These are phyloP conservation scores for Fusarium drepaniforme DNA, from an alignment of 2,329 filamentous ascomycete genomes.

Conservation along the genomic window DNA sequence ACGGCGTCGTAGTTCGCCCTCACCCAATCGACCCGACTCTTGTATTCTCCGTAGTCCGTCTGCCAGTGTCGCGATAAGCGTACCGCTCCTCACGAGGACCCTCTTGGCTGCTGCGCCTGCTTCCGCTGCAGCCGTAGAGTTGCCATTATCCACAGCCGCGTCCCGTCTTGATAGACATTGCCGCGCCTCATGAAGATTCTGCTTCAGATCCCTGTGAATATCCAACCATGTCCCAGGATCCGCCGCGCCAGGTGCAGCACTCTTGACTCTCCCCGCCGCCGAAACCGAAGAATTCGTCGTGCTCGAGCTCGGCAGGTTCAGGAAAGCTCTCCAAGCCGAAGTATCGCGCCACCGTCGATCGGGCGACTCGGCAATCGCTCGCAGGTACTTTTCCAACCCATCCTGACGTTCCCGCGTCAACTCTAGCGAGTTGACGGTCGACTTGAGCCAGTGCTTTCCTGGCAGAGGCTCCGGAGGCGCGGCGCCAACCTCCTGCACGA, in stretches of 20 bases:
- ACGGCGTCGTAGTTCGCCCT: slow-evolving; percentile 79
- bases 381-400: slow-evolving; percentile 78
- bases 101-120: slow-evolving; percentile 81
- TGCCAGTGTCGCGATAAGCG: slow-evolving; percentile 72
- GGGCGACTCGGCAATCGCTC: slow-evolving; percentile 77
- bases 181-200: slow-evolving; percentile 73
- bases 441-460: slow-evolving; percentile 81
- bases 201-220: slow-evolving; percentile 79
- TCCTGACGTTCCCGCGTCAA: slow-evolving; percentile 78
- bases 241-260: slow-evolving; percentile 55
- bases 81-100: slow-evolving; percentile 76
- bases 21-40: slow-evolving; percentile 70
- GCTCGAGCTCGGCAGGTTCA: slow-evolving; percentile 73
- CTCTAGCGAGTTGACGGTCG: slow-evolving; percentile 76
- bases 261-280: slow-evolving; percentile 58
- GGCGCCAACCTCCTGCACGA: slow-evolving; percentile 70
- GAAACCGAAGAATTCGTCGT: slow-evolving; percentile 62
- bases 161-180: slow-evolving; percentile 76
- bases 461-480: slow-evolving; percentile 78
- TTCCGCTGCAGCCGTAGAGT: slow-evolving; percentile 64
- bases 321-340: slow-evolving; percentile 77
- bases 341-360: slow-evolving; percentile 83
- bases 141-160: slow-evolving; percentile 55
- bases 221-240: slow-evolving; percentile 82
- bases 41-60: slow-evolving; percentile 72